Evolutionary conservation across 176 grass and related monocot genomes (phyloP), one percentile per base, ranked within the genome.

Genomic region (Luzula sylvatica): DNA sequence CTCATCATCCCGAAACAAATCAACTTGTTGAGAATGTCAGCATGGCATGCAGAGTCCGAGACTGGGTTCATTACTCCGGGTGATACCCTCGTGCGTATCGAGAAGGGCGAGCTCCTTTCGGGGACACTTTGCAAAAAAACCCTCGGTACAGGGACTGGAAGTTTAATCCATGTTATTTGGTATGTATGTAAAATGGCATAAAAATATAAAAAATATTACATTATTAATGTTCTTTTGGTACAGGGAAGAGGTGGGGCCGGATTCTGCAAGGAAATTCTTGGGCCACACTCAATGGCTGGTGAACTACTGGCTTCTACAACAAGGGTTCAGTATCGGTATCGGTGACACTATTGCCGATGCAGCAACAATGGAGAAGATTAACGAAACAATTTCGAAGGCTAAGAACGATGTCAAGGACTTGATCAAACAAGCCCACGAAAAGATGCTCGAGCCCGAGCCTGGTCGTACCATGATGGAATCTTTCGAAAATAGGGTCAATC

Each of bases 161-260:
- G 90, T 82, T 80, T 96, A 58, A 96, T 96, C 38, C 90, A 96
- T 79, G 81, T 89, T 52, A 96, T 96, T 59, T 96, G 90, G 90
- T 96, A 65, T 73, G 50, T 51, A 8, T 56, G 19, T 15, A 69
- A 42, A 42, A 26, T 61, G 70, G 5, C 53, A 42, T 17, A 3
- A 50, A 50, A 42, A 54, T 18, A 1, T n/a, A n/a, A n/a, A n/a
- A n/a, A n/a, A 7, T 9, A 35, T 35, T 32, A 61, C 24, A 21
- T 9, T 48, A 46, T 69, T 50, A 53, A 65, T 22, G 29, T 54
- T 0, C 20, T 75, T 3, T 80, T 78, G 43, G n/a, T n/a, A 4
- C 67, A 96, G 90, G 90, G 90, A 96, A 71, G 90, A 96, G 32
- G 90, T 96, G 53, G 90, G 90, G 32, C 90, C 90, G 63, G 90